A percentile compares a stretch with the other conserved stretches of the same genome.
Evolutionary conservation across 2,329 filamentous ascomycete genomes (phyloP).

Genomic region (Sporothrix luriei): DNA sequence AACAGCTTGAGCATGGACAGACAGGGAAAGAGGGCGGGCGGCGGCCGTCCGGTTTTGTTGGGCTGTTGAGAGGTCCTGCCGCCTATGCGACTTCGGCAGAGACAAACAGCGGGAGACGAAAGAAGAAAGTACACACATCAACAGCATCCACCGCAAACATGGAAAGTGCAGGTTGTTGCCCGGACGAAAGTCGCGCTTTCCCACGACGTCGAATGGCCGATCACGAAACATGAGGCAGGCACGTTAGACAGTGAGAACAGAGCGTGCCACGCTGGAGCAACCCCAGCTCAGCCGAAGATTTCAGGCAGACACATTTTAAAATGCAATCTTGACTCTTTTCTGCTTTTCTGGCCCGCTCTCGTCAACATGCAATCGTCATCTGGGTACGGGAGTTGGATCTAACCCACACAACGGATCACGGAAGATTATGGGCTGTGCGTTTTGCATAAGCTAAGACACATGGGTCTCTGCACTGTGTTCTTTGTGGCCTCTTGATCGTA

Average conservation of each 20-base stretch:
- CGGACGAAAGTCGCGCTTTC: neutral
- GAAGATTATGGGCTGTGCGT: neutral
- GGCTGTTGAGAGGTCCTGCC: conserved; percentile 13
- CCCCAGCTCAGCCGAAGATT: conserved; percentile 3
- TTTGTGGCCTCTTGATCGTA: neutral
- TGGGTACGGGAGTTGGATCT: neutral
- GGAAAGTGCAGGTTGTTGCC: conserved; percentile 7
- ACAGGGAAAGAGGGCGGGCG: conserved; percentile 1
- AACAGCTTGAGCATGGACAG: neutral
- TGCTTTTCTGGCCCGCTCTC: no score
- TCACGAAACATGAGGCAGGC: conserved; percentile 20
- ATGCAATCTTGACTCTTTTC: neutral
- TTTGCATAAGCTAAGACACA: neutral
- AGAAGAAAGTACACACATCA: conserved; percentile 6
- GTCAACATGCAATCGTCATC: neutral
- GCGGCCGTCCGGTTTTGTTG: conserved; percentile 11
- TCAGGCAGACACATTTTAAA: conserved; percentile 20
- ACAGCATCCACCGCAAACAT: neutral
- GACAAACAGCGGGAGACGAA: neutral
- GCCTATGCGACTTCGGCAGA: neutral
- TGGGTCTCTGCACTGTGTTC: neutral
- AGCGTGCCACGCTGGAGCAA: conserved; percentile 1
- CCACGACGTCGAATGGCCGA: conserved; percentile 2
- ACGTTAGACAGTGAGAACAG: conserved; percentile 5
- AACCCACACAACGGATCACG: conserved; percentile 16